Percentiles rank a stretch among this genome's conserved stretches.
These are phyloP conservation scores for Microcyclosporella mali DNA, from an alignment of 2,329 filamentous ascomycete species.

Conservation along the genomic window DNA sequence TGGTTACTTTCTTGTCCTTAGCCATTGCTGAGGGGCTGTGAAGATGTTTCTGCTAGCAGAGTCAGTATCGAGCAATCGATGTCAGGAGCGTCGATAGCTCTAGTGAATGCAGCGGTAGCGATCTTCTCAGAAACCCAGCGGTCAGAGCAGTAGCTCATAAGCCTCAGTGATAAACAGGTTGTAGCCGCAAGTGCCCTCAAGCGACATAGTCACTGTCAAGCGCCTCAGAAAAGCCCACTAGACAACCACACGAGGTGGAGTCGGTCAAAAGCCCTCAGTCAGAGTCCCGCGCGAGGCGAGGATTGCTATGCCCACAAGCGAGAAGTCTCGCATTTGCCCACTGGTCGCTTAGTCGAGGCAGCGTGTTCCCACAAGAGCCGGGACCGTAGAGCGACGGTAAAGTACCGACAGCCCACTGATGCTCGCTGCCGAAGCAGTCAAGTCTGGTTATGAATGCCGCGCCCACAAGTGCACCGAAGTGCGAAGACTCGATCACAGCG, in stretches of 20 bases:
- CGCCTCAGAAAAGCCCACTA: conserved; percentile 32
- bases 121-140: conserved; percentile 35
- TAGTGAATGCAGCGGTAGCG: conserved; percentile 7
- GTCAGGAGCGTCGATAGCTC: background rate
- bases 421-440: conserved; percentile 17
- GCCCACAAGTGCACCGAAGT: conserved; percentile 20
- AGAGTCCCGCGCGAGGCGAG: conserved; percentile 22
- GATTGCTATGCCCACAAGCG: conserved; percentile 34
- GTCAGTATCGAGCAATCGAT: conserved; percentile 22
- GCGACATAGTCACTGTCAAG: conserved; percentile 27
- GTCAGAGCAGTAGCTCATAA: conserved; percentile 35
- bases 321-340: conserved; percentile 37
- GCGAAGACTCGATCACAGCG: conserved; percentile 22
- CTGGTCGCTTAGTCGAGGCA: conserved; percentile 41
- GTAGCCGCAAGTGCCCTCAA: conserved; percentile 31
- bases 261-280: conserved; percentile 30
- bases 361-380: conserved; percentile 49
- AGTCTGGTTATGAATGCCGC: conserved; percentile 12
- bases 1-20: conserved; percentile 41
- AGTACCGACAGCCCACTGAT: conserved; percentile 24
- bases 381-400: conserved; percentile 30
- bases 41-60: conserved; percentile 23
- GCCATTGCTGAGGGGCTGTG: conserved; percentile 33
- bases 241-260: conserved; percentile 20
- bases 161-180: conserved; percentile 33